Percentiles rank a stretch among this genome's conserved stretches.
Evolutionary conservation across 345 rosid species (phyloP).

Genomic region (Eutrema heterophyllum): DNA sequence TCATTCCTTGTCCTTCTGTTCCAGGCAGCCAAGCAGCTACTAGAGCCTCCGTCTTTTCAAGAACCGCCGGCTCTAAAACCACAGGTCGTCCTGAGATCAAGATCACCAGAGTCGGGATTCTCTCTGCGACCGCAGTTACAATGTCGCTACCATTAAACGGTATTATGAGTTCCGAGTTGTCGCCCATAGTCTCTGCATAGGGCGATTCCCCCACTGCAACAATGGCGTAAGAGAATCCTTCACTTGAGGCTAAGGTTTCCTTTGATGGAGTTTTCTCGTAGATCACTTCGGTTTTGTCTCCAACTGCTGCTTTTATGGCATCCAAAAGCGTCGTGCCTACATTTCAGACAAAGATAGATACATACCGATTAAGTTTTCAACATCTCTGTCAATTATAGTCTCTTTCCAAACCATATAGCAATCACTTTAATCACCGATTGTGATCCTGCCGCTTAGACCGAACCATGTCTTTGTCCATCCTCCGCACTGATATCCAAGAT

Average conservation of each 20-base stretch:
- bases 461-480: conserved; percentile 81
- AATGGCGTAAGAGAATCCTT: conserved; percentile 59
- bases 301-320: conserved; percentile 60
- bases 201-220: conserved; percentile 80
- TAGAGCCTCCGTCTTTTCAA: conserved; percentile 58
- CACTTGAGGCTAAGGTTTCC: conserved; percentile 39
- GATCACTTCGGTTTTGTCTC: conserved; percentile 61
- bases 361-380: neutral
- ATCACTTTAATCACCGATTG: conserved; percentile 46
- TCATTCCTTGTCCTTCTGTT: conserved; percentile 32
- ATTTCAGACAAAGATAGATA: neutral
- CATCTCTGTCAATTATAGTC: neutral
- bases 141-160: conserved; percentile 54
- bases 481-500: conserved; percentile 91
- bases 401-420: neutral
- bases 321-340: conserved; percentile 82
- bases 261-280: conserved; percentile 58
- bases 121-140: conserved; percentile 46
- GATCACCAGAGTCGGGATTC: conserved; percentile 60
- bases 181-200: conserved; percentile 69
- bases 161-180: conserved; percentile 48
- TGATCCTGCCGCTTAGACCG: conserved; percentile 74
- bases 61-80: conserved; percentile 46
- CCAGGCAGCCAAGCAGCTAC: conserved; percentile 44
- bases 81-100: conserved; percentile 77